Evolutionary conservation across 1,284 basidiomycete species (phyloP).

Genomic region (Neolentinus lepideus): DNA sequence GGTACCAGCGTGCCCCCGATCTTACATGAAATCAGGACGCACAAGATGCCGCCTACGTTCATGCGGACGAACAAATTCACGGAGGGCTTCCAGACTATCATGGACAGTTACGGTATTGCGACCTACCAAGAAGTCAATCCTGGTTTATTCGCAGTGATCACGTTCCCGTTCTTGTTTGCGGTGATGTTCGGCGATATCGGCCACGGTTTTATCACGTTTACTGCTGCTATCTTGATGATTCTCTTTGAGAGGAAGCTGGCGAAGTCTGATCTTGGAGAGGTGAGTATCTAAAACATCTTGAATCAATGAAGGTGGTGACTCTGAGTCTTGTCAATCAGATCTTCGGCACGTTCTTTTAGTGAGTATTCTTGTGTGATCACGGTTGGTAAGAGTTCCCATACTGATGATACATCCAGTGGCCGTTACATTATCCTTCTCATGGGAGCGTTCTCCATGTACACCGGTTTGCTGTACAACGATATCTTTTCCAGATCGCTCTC

Average conservation of each 20-base stretch:
- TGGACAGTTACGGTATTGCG: slow-evolving; percentile 95
- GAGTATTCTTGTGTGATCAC: slow-evolving; percentile 25
- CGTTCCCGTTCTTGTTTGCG: slow-evolving; percentile 98
- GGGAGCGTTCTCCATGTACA: slow-evolving; percentile 94
- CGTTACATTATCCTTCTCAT: slow-evolving; percentile 98
- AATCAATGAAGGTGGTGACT: not conserved
- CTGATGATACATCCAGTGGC: slow-evolving; percentile 46
- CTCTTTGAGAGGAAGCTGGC: slow-evolving; percentile 76
- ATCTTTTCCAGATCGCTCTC: slow-evolving; percentile 94
- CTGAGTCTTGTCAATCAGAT: slow-evolving; percentile 37
- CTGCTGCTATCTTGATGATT: slow-evolving; percentile 82
- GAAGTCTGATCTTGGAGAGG: slow-evolving; percentile 76
- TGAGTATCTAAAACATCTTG: slow-evolving; percentile 24
- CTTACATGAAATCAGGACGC: slow-evolving; percentile 85
- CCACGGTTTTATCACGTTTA: slow-evolving; percentile 83
- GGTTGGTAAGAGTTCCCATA: slow-evolving; percentile 5
- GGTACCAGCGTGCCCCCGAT: slow-evolving; percentile 92
- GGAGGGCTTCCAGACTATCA: slow-evolving; percentile 95
- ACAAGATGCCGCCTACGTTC: slow-evolving; percentile 93
- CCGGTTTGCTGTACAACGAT: slow-evolving; percentile 98
- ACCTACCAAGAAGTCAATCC: slow-evolving; percentile 98
- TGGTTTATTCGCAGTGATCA: slow-evolving; percentile 89
- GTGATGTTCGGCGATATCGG: slow-evolving; percentile 99
- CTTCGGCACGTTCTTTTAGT: slow-evolving; percentile 89
- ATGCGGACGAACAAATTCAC: slow-evolving; percentile 96